A percentile compares a stretch with the other conserved stretches of the same genome.
Evolutionary conservation across 75 land plant genomes (phyloP).

Genomic region (Isoetes taiwanensis): DNA sequence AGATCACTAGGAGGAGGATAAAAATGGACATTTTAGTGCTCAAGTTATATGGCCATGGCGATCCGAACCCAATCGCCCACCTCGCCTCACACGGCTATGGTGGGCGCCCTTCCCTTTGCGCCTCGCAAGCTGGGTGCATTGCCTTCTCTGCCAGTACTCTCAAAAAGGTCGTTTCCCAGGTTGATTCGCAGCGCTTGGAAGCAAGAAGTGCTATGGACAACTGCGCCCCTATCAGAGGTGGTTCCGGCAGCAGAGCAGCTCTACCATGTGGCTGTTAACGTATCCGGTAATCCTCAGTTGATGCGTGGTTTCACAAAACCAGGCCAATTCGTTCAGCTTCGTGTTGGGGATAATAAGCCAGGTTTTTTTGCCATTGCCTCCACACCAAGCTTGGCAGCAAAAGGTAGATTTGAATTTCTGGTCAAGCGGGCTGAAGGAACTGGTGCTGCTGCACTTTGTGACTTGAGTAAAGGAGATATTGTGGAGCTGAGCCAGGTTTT

Average conservation of each 20-base stretch:
- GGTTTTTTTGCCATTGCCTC: constrained; percentile 77
- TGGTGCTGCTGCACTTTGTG: constrained; percentile 61
- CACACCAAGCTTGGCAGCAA: constrained; percentile 31
- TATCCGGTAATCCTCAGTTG: constrained; percentile 59
- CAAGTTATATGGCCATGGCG: too few relatives aligned
- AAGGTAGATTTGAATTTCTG: constrained; percentile 58
- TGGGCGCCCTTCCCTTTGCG: too few relatives aligned
- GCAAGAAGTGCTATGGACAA: constrained; percentile 56
- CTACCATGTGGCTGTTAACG: constrained; percentile 63
- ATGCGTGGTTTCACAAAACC: constrained; percentile 45
- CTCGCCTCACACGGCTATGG: too few relatives aligned
- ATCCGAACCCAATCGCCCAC: too few relatives aligned
- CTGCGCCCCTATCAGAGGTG: constrained; percentile 51
- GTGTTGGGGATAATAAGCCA: constrained; percentile 28
- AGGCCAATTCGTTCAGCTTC: constrained; percentile 86
- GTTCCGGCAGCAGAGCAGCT: constrained; percentile 61
- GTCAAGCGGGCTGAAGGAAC: constrained; percentile 76
- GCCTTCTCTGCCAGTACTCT: too few relatives aligned
- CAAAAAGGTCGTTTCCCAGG: too few relatives aligned
- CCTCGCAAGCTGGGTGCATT: too few relatives aligned
- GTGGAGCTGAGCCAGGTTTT: constrained; percentile 69
- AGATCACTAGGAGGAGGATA: too few relatives aligned
- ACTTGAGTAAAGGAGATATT: constrained; percentile 56
- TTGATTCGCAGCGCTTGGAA: constrained; percentile 38
- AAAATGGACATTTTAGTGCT: too few relatives aligned